Base-by-base conservation (phyloP, 2,329 filamentous ascomycete genomes). In the Thermothelomyces thermophilus region DNA sequence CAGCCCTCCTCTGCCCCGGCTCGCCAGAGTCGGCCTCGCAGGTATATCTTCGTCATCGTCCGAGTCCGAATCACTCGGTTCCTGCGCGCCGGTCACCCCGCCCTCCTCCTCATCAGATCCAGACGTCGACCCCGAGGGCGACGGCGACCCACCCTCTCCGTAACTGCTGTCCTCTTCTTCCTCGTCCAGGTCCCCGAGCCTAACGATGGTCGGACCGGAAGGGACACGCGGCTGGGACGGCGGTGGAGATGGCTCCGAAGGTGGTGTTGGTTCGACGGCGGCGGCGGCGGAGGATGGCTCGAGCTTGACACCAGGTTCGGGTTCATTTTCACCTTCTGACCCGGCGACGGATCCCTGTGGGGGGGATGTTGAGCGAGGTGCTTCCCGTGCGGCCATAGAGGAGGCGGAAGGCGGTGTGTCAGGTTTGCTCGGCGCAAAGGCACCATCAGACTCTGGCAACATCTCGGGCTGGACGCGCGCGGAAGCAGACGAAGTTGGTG, bases 191-290 rank as follows among this genome's bases (percentile, higher is more conserved):
- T 60, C 59, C 9, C 59, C 54, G 24, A 69, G 58, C 19, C 67
- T 57, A 19, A 70, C 65, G 9, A 69, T 54, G 0, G 67, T 69
- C 9, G 62, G 63, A 10, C 61, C 62, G 14, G 58, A 33, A 9
- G 56, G 55, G 17, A 46, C 42, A 7, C 50, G 54, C n/a, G 52
- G 51, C 14, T 54, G 49, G 2, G 46, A 46, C 14, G 54, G 50
- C 2, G 47, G 31, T 1, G 50, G 50, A 4, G 44, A 41, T 2
- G 17, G 36, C 11, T 42, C 35, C 5, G 17, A 22, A 28, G 20
- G 30, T 2, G 45, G 40, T 6, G 40, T 19, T 6, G 43, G 47
- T 31, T 31, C 8, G 39, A 28, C 2, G 19, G 30, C 1, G 20
- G 28, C 39, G 31, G 14, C 13, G n/a, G 14, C 9, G 19, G 31